A percentile compares a stretch with the other conserved stretches of the same genome.
phyloP scores from a whole-genome alignment of 169 alveolate species.

The Plasmodium gaboni region DNA sequence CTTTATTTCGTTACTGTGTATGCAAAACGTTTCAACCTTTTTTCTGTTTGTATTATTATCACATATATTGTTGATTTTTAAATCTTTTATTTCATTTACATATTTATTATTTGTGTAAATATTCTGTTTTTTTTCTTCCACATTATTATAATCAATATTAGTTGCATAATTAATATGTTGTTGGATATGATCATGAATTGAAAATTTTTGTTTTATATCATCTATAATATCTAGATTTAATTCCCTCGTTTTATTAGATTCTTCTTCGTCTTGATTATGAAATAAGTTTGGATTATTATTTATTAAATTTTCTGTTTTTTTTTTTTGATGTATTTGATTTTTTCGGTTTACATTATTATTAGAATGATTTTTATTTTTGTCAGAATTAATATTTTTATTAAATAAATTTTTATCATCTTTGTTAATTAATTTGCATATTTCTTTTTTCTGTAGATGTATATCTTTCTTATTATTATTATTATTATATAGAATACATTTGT shows the following conservation, averaged over 20 bases:
- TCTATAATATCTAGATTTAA: slow-evolving; percentile 5
- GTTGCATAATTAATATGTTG: not conserved
- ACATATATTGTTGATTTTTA: not conserved
- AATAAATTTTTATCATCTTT: no score
- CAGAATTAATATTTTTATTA: no score
- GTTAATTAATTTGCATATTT: no score
- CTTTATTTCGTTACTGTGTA: not conserved
- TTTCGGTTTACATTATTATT: no score
- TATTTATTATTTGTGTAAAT: not conserved
- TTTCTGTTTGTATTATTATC: not conserved
- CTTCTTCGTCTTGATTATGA: slow-evolving; percentile 6
- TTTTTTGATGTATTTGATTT: no score
- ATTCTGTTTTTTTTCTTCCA: not conserved
- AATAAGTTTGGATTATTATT: not conserved
- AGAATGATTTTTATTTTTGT: no score
- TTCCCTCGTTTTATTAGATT: slow-evolving; percentile 18
- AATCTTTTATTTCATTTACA: not conserved
- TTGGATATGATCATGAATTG: not conserved
- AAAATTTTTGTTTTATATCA: not conserved
- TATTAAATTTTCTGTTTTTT: not conserved
- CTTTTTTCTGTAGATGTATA: no score
- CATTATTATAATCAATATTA: not conserved
- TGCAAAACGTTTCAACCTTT: no score
- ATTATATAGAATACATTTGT: no score
- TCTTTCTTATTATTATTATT: no score